Base-by-base conservation (phyloP, 2,329 filamentous ascomycete genomes). In the Alternaria atra region DNA sequence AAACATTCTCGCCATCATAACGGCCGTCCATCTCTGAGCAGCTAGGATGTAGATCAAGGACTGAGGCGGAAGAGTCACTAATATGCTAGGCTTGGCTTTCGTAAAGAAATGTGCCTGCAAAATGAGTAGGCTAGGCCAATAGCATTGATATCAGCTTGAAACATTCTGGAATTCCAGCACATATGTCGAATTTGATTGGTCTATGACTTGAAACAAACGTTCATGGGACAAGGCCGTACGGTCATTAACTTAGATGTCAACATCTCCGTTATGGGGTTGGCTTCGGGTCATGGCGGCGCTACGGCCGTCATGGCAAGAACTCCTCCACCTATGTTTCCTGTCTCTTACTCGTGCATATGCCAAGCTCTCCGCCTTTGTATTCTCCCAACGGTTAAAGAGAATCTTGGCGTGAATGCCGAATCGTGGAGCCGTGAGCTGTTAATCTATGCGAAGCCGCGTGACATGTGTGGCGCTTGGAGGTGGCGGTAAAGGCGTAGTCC, bases 191-290 rank as follows among this genome's bases (percentile, higher is more conserved):
- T 34, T 7, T 69, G 64, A 65, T 69, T 72, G 60, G 69, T 15
- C 35, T 23, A 34, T 46, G 5, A 10, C 48, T 58, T 70, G 67
- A 73, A 72, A 73, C 69, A 37, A 50, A 42, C n/a, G n/a, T 37
- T 44, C 50, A 57, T 37, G 52, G 63, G 50, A 58, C 51, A 63
- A 60, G 67, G 46, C 63, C 52, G 67, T 65, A 47, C 60, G 43
- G 61, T 67, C 58, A 70, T 71, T 64, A 70, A 65, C 47, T 57
- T 61, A 64, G 50, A 68, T 60, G 57, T 64, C 65, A 70, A 73
- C 71, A 65, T 68, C 62, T 61, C 56, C 59, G 62, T 57, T 48
- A 60, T 65, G 65, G 67, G 60, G 65, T 60, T 57, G 53, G 20
- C 40, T 55, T 62, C 63, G 55, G 58, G 43, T 46, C 34, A 50